A percentile compares a stretch with the other conserved stretches of the same genome.
Evolutionary conservation across 2,329 filamentous ascomycete genomes (phyloP).

Genomic region (Zymoseptoria pseudotritici): DNA sequence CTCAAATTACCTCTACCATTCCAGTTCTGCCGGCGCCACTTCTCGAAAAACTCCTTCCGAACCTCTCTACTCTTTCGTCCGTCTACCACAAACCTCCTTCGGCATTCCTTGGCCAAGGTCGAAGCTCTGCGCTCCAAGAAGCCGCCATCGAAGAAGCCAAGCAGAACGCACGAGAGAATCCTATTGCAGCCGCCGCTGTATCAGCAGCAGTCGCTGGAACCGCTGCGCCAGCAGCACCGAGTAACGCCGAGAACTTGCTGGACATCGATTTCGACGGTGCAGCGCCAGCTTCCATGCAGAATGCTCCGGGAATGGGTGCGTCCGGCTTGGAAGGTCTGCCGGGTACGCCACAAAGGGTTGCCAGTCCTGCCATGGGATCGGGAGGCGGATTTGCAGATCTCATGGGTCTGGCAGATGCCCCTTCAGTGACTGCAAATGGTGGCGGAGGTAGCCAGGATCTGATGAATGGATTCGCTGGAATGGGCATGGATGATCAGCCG

Average conservation of each 20-base stretch:
- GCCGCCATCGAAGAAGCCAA: constrained; percentile 94
- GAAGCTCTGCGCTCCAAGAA: constrained; percentile 87
- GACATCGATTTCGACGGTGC: constrained; percentile 95
- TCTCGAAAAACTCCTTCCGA: constrained; percentile 80
- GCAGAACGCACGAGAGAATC: constrained; percentile 86
- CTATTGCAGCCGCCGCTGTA: constrained; percentile 76
- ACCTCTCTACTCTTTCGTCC: constrained; percentile 89
- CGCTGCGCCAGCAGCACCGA: constrained; percentile 44
- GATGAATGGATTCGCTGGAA: constrained; percentile 73
- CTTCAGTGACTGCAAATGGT: constrained; percentile 21
- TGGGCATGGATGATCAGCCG: constrained; percentile 65
- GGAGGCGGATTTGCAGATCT: constrained; percentile 67
- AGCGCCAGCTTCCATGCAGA: constrained; percentile 78
- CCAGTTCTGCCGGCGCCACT: constrained; percentile 75
- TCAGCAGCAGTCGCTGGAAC: constrained; percentile 53
- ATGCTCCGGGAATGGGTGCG: constrained; percentile 45
- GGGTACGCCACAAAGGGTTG: constrained; percentile 61
- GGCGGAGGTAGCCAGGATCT: constrained; percentile 46
- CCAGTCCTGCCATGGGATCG: constrained; percentile 49
- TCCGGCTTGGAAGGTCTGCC: constrained; percentile 48
- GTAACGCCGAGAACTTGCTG: constrained; percentile 86
- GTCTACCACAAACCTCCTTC: constrained; percentile 98
- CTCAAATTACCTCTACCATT: constrained; percentile 89
- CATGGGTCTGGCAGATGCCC: constrained; percentile 54
- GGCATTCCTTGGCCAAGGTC: constrained; percentile 94